Conservation (phyloP, 371 early-diverging fungal genomes). For the Mortierella sp. region DNA sequence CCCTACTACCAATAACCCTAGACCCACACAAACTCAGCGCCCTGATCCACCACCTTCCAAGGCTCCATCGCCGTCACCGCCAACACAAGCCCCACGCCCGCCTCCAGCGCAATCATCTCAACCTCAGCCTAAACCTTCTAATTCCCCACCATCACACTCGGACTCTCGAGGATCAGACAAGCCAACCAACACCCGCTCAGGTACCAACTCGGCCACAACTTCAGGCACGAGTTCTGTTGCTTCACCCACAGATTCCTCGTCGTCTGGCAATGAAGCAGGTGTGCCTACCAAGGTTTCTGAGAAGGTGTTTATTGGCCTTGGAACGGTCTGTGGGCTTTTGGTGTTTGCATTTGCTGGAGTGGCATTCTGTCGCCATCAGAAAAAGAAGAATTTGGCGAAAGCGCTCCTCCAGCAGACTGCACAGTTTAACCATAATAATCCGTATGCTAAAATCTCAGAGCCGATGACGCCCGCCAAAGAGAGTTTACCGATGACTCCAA, state of each 20-base stretch:
- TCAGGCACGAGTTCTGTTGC: slow-evolving; percentile 7
- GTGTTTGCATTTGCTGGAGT: slow-evolving; percentile 45
- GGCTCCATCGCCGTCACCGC: neutral
- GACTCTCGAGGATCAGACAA: slow-evolving; percentile 7
- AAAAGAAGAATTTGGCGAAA: slow-evolving; percentile 43
- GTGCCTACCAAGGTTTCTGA: slow-evolving; percentile 48
- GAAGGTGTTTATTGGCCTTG: slow-evolving; percentile 42
- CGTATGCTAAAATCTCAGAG: slow-evolving; percentile 47
- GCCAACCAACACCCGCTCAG: neutral
- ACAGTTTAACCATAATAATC: slow-evolving; percentile 53
- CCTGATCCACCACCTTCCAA: slow-evolving; percentile 13
- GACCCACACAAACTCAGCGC: neutral
- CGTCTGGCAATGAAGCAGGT: slow-evolving; percentile 12
- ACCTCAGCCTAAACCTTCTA: slow-evolving; percentile 10
- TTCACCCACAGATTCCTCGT: neutral
- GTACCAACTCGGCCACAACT: neutral
- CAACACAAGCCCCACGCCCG: neutral
- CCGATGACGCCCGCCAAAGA: slow-evolving; percentile 20
- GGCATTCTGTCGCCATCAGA: slow-evolving; percentile 54
- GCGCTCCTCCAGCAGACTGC: slow-evolving; percentile 46
- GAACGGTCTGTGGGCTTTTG: slow-evolving; percentile 38
- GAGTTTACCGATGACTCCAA: slow-evolving; percentile 39
- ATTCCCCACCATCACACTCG: slow-evolving; percentile 7
- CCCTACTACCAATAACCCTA: neutral
- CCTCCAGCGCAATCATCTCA: neutral